Evolutionary conservation across 169 alveolate genomes (phyloP).

Genomic region (Plasmodium yoelii): DNA sequence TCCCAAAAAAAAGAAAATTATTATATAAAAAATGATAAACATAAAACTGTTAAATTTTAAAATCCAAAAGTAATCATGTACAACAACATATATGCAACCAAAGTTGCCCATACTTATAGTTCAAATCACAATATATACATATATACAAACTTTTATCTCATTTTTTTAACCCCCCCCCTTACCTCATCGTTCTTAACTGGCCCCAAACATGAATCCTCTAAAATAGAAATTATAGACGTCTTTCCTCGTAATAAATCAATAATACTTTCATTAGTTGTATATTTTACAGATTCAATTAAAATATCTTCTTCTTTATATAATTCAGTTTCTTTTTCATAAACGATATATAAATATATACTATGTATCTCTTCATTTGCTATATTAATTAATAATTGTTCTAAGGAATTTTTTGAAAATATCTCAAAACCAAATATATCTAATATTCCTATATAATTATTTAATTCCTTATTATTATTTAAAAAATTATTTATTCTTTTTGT

Average conservation of each 20-base stretch:
- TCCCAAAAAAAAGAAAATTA: not conserved
- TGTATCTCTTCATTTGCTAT: conserved; percentile 95
- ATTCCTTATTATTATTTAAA: conserved; percentile 82
- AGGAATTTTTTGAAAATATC: conserved; percentile 95
- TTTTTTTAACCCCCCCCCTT: not conserved
- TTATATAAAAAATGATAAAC: not conserved
- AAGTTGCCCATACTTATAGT: not conserved
- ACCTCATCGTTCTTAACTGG: conserved; percentile 71
- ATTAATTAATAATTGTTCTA: conserved; percentile 98
- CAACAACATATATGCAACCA: not conserved
- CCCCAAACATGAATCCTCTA: conserved; percentile 71
- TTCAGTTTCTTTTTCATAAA: conserved; percentile 63
- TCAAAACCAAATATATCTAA: conserved; percentile 99
- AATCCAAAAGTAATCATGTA: not conserved
- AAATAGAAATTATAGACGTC: conserved; percentile 52
- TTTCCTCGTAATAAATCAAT: conserved; percentile 67
- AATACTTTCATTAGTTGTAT: conserved; percentile 66
- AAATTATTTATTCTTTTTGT: conserved; percentile 85
- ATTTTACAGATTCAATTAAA: conserved; percentile 47
- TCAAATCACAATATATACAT: too few relatives aligned
- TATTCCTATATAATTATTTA: conserved; percentile 93
- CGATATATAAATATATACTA: conserved; percentile 57
- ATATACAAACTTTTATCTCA: not conserved
- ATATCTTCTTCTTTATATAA: conserved; percentile 69
- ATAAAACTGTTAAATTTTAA: not conserved